Conservation (phyloP, 2,329 filamentous ascomycete genomes). For the Phyllosticta capitalensis region DNA sequence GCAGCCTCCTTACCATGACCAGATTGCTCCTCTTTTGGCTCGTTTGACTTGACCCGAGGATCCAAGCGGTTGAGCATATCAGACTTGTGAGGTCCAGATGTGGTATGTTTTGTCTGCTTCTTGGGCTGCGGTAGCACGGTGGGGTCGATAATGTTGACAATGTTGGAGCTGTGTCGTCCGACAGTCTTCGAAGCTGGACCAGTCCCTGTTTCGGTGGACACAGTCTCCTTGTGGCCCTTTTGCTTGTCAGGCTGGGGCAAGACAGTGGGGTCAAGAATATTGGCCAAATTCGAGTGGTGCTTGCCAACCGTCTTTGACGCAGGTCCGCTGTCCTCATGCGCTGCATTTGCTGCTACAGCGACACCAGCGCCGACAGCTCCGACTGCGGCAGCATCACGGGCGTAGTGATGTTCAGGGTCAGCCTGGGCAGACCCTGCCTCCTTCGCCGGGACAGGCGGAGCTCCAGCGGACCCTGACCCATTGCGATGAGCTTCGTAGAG, state of each 20-base stretch:
- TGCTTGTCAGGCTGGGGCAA: slow-evolving; percentile 7
- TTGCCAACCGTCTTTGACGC: slow-evolving; percentile 4
- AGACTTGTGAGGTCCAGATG: slow-evolving; percentile 16
- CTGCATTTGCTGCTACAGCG: neutral
- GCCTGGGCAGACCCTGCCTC: neutral
- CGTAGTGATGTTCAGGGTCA: slow-evolving; percentile 17
- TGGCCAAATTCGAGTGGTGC: slow-evolving; percentile 6
- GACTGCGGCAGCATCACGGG: slow-evolving; percentile 20
- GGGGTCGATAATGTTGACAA: slow-evolving; percentile 18
- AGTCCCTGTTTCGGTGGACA: slow-evolving; percentile 4
- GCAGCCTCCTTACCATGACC: slow-evolving; percentile 20
- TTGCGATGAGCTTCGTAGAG: neutral
- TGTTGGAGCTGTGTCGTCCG: slow-evolving; percentile 19
- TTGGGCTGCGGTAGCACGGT: slow-evolving; percentile 18
- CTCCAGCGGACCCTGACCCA: neutral
- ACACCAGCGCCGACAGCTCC: slow-evolving; percentile 19
- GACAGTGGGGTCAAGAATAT: slow-evolving; percentile 7
- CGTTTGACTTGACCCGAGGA: slow-evolving; percentile 19
- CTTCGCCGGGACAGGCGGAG: neutral
- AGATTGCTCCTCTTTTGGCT: slow-evolving; percentile 12
- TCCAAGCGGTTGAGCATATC: slow-evolving; percentile 19
- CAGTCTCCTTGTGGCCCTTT: slow-evolving; percentile 2
- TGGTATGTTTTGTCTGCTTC: slow-evolving; percentile 19
- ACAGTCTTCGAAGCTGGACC: slow-evolving; percentile 18
- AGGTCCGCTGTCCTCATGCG: neutral